Conservation (phyloP, 2,329 filamentous ascomycete genomes). For the Botryotinia calthae region DNA sequence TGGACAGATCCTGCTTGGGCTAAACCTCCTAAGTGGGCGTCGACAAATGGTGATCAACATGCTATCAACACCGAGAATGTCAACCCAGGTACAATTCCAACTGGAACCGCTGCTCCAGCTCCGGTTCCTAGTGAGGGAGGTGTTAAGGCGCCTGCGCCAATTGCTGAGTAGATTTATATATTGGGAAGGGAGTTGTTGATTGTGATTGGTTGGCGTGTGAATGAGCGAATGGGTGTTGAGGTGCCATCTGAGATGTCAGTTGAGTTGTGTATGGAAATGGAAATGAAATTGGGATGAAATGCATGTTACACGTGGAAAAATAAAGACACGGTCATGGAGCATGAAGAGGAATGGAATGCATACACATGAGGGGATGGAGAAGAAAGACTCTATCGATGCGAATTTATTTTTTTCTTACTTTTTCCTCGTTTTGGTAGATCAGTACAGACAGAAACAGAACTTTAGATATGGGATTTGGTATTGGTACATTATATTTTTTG, state of each 20-base stretch:
- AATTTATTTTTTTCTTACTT: neutral
- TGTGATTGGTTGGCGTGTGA: neutral
- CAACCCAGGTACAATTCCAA: constrained; percentile 30
- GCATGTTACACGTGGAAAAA: constrained; percentile 3
- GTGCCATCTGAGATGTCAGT: neutral
- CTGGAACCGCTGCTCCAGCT: constrained; percentile 26
- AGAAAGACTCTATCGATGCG: neutral
- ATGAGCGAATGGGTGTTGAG: neutral
- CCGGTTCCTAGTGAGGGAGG: constrained; percentile 28
- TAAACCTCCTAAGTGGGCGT: constrained; percentile 59
- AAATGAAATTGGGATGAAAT: neutral
- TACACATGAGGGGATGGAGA: neutral
- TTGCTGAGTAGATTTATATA: constrained; percentile 28
- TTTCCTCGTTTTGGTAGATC: neutral
- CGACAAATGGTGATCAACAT: constrained; percentile 41
- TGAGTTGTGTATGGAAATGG: neutral
- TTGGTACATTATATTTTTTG: neutral
- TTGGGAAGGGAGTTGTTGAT: neutral
- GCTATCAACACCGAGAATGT: constrained; percentile 41
- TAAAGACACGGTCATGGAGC: neutral
- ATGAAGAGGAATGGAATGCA: constrained; percentile 8
- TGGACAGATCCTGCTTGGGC: constrained; percentile 75
- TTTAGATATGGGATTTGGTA: constrained; percentile 16
- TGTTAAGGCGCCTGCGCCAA: constrained; percentile 30
- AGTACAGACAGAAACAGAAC: constrained; percentile 2